These are phyloP conservation scores for Leccinum obscurum DNA, from an alignment of 768 basidiomycete species.

Conservation along the genomic window DNA sequence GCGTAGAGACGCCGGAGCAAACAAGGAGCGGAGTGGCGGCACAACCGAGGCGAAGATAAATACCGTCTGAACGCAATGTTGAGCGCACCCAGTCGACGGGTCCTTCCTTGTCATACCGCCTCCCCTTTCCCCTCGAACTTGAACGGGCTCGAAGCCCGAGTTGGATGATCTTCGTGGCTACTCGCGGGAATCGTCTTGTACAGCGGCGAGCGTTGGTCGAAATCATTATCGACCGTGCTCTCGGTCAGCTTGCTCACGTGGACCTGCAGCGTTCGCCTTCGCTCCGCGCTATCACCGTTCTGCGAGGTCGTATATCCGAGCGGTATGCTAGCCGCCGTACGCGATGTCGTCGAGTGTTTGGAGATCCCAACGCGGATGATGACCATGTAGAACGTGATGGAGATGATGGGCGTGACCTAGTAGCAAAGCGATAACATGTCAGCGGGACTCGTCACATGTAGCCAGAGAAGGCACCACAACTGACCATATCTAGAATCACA, in stretches of 20 bases:
- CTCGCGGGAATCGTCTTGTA: neutral
- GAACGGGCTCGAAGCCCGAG: neutral
- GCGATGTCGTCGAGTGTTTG: neutral
- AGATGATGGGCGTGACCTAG: constrained; percentile 7
- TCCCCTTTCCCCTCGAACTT: neutral
- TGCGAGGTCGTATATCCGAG: too few species aligned
- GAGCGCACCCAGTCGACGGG: neutral
- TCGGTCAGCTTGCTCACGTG: neutral
- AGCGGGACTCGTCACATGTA: too few species aligned
- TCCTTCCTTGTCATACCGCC: neutral
- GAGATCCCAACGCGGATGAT: constrained; percentile 13
- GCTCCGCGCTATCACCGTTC: neutral
- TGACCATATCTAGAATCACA: too few species aligned
- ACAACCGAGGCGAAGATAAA: too few species aligned
- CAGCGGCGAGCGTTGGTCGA: neutral
- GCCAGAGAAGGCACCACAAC: too few species aligned
- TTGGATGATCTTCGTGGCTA: neutral
- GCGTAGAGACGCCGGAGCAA: neutral
- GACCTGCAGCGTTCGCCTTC: neutral
- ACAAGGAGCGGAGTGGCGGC: neutral
- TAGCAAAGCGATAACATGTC: too few species aligned
- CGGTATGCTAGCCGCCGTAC: neutral
- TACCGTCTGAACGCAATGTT: too few species aligned
- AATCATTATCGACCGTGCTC: neutral
- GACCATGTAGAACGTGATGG: constrained; percentile 22